Evolutionary conservation across 352 stramenopile species (phyloP).

Genomic region (Globisporangium apiculatum): DNA sequence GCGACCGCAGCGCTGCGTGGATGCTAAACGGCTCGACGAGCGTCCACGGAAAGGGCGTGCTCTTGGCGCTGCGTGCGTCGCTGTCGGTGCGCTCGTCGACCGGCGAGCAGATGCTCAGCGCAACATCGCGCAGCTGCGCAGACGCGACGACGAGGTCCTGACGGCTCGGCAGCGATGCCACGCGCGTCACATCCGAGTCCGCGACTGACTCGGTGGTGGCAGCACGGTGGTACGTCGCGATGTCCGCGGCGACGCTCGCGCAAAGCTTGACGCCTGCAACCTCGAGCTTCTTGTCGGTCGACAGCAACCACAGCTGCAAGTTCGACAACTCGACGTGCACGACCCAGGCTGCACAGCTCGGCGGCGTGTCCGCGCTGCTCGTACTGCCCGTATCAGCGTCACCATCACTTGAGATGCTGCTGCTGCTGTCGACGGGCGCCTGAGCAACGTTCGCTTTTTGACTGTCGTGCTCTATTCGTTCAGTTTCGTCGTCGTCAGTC

Average conservation of each 20-base stretch:
- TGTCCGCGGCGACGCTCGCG: constrained; percentile 11
- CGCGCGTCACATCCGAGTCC: not conserved
- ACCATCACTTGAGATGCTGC: not conserved
- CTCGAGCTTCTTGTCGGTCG: constrained; percentile 51
- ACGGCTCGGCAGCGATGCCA: not conserved
- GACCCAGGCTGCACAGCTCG: constrained; percentile 19
- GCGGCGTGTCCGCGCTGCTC: not conserved
- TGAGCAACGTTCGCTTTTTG: not conserved
- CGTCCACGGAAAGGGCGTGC: constrained; percentile 25
- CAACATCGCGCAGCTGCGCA: constrained; percentile 24
- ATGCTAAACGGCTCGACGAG: constrained; percentile 48
- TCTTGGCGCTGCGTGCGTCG: constrained; percentile 3
- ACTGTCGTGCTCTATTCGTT: not conserved
- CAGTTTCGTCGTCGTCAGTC: not conserved
- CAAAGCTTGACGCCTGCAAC: constrained; percentile 48
- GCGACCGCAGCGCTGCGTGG: constrained; percentile 13
- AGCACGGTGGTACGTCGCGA: constrained; percentile 2
- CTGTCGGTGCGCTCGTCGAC: constrained; percentile 6
- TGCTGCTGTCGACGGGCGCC: not conserved
- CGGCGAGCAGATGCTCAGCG: constrained; percentile 29
- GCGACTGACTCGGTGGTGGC: not conserved
- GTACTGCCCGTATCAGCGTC: not conserved
- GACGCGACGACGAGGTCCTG: constrained; percentile 18
- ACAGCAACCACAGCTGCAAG: constrained; percentile 61
- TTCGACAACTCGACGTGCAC: constrained; percentile 37